Evolutionary conservation across 495 filamentous ascomycete genomes (phyloP).

Genomic region (Chaetomidium leptoderma): DNA sequence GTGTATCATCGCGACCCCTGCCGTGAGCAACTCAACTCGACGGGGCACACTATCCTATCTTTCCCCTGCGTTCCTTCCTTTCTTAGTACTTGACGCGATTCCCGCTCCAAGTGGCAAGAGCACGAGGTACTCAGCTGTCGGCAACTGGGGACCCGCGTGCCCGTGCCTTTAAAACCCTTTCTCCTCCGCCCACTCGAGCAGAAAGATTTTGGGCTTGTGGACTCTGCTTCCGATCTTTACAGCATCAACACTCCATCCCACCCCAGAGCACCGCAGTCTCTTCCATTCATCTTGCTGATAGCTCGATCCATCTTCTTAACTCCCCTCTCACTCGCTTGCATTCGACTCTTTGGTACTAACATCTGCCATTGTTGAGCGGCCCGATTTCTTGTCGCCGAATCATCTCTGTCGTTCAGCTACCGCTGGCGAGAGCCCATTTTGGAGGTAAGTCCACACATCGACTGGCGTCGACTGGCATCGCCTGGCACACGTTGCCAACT

Average conservation of each 20-base stretch:
- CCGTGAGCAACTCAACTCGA: background rate
- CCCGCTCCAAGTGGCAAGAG: background rate
- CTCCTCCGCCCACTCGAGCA: constrained; percentile 19
- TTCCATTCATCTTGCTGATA: constrained; percentile 53
- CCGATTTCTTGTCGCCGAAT: constrained; percentile 25
- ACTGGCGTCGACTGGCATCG: too few species aligned
- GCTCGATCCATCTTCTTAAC: constrained; percentile 52
- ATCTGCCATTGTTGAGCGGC: constrained; percentile 27
- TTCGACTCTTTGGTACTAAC: constrained; percentile 49
- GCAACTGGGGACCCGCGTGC: background rate
- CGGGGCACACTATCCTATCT: background rate
- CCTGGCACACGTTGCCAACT: background rate
- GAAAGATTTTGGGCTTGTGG: constrained; percentile 39
- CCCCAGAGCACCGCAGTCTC: constrained; percentile 41
- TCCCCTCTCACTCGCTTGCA: constrained; percentile 45
- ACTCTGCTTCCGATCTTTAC: constrained; percentile 49
- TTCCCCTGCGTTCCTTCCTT: background rate
- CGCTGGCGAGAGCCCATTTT: constrained; percentile 21
- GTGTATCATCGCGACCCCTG: background rate
- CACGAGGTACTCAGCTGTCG: background rate
- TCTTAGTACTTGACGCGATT: background rate
- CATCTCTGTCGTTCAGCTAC: constrained; percentile 15
- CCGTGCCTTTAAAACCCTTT: background rate
- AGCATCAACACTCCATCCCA: constrained; percentile 46
- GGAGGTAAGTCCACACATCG: constrained; percentile 27